Conservation (phyloP, 805 yeast genomes). For the Crinitomyces ghanaensis region DNA sequence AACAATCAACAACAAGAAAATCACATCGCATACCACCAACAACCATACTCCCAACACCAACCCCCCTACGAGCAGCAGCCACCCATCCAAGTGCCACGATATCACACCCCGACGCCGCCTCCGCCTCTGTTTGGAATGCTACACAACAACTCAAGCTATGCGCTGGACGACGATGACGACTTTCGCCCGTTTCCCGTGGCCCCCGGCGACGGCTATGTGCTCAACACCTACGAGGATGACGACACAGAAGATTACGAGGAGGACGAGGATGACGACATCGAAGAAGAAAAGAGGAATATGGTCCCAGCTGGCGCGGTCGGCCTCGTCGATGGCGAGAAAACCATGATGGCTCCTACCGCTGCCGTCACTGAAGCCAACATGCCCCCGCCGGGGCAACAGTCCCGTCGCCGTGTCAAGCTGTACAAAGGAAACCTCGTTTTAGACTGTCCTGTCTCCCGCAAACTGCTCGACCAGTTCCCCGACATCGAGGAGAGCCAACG, state of each 20-base stretch:
- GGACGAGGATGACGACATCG: slow-evolving; percentile 15
- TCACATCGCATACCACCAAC: too few species aligned
- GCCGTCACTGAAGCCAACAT: slow-evolving; percentile 4
- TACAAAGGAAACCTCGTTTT: slow-evolving; percentile 71
- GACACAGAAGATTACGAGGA: slow-evolving; percentile 10
- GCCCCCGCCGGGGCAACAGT: slow-evolving; percentile 22
- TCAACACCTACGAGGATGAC: slow-evolving; percentile 23
- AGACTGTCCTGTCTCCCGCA: slow-evolving; percentile 79
- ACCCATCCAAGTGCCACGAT: not conserved
- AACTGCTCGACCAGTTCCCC: slow-evolving; percentile 45
- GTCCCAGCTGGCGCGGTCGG: slow-evolving; percentile 4
- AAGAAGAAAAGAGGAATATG: slow-evolving; percentile 3
- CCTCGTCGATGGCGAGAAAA: slow-evolving; percentile 7
- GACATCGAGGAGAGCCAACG: slow-evolving; percentile 37
- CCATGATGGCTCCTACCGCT: slow-evolving; percentile 1
- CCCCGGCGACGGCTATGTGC: slow-evolving; percentile 28
- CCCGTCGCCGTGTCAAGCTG: slow-evolving; percentile 36
- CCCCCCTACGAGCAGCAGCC: slow-evolving; percentile 1
- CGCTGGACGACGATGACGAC: slow-evolving; percentile 18
- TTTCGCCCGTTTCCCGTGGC: slow-evolving; percentile 27
- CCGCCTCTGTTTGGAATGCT: slow-evolving; percentile 6
- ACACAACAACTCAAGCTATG: slow-evolving; percentile 6
- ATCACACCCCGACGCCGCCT: not conserved
- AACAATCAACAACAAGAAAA: too few species aligned
- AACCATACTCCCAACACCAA: slow-evolving; percentile 8